A percentile compares a stretch with the other conserved stretches of the same genome.
Conservation (phyloP, 495 filamentous ascomycete genomes). For the Penicillium coprophilum region DNA sequence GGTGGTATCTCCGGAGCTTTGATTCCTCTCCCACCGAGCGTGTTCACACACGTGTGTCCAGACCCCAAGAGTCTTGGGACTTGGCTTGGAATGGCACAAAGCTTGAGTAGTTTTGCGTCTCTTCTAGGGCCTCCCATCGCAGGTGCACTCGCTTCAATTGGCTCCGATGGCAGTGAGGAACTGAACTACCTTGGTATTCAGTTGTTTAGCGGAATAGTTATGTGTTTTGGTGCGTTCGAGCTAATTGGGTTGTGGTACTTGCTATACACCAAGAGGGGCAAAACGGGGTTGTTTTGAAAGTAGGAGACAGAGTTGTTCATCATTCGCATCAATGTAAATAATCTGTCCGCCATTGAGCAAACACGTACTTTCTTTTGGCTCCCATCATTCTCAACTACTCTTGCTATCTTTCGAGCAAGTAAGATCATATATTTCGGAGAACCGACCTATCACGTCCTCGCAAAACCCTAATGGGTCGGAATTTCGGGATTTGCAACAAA, state of each 20-base stretch:
- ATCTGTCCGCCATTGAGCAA: background rate
- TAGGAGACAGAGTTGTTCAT: background rate
- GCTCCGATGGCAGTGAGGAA: slow-evolving; percentile 22
- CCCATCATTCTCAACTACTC: background rate
- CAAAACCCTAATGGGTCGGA: background rate
- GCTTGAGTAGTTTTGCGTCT: slow-evolving; percentile 62
- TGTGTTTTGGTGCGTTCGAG: slow-evolving; percentile 20
- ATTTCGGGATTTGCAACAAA: slow-evolving; percentile 4
- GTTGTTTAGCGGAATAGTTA: slow-evolving; percentile 27
- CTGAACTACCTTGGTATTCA: slow-evolving; percentile 27
- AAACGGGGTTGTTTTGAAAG: slow-evolving; percentile 23
- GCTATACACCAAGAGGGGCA: slow-evolving; percentile 20
- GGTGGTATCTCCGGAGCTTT: slow-evolving; percentile 66
- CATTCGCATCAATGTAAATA: background rate
- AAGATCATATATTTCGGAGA: background rate
- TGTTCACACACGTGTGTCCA: slow-evolving; percentile 61
- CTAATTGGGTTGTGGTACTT: slow-evolving; percentile 24
- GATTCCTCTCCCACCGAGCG: slow-evolving; percentile 57
- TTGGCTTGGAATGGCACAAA: slow-evolving; percentile 74
- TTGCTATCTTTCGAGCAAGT: background rate
- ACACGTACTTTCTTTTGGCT: background rate
- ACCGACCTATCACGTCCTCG: background rate
- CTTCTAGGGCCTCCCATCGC: slow-evolving; percentile 68
- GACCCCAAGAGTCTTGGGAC: slow-evolving; percentile 61
- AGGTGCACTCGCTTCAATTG: slow-evolving; percentile 46